Percentiles rank a stretch among this genome's conserved stretches.
These are phyloP conservation scores for Diospyros lotus DNA, from an alignment of 148 eudicot species.

Conservation along the genomic window DNA sequence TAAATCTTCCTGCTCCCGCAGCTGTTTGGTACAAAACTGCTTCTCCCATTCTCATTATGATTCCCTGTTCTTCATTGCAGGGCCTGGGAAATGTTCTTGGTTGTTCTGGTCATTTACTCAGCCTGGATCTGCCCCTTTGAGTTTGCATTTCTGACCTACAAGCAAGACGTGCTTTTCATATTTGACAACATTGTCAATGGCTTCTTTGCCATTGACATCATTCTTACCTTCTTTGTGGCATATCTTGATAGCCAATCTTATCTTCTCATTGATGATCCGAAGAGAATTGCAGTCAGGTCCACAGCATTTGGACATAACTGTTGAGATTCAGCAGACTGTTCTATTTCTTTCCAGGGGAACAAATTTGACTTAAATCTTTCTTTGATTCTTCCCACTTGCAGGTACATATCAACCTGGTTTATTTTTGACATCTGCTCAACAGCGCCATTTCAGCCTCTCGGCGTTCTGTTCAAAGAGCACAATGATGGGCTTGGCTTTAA, in stretches of 20 bases:
- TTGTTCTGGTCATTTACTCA: conserved; percentile 71
- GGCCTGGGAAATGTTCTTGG: conserved; percentile 79
- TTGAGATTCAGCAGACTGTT: background rate
- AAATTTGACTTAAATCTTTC: background rate
- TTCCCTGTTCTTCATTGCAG: conserved; percentile 34
- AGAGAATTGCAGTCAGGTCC: conserved; percentile 66
- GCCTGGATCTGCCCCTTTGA: conserved; percentile 93
- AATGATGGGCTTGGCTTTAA: conserved; percentile 58
- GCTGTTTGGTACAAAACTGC: no score
- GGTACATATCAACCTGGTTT: conserved; percentile 90
- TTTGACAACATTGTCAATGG: conserved; percentile 73
- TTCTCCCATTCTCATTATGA: background rate
- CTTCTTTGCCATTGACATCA: conserved; percentile 79
- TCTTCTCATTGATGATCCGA: conserved; percentile 74
- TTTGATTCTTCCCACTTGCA: conserved; percentile 18
- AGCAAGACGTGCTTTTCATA: conserved; percentile 46
- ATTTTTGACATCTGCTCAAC: conserved; percentile 85
- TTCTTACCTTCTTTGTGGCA: conserved; percentile 91
- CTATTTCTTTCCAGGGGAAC: background rate
- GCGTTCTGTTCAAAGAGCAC: conserved; percentile 54
- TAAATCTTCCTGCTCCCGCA: no score
- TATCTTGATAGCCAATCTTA: conserved; percentile 62
- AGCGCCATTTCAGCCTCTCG: conserved; percentile 64
- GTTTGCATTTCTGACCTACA: conserved; percentile 61
- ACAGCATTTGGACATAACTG: background rate